A percentile compares a stretch with the other conserved stretches of the same genome.
phyloP scores from a whole-genome alignment of 805 yeast species.

The Monosporozyma servazzii region DNA sequence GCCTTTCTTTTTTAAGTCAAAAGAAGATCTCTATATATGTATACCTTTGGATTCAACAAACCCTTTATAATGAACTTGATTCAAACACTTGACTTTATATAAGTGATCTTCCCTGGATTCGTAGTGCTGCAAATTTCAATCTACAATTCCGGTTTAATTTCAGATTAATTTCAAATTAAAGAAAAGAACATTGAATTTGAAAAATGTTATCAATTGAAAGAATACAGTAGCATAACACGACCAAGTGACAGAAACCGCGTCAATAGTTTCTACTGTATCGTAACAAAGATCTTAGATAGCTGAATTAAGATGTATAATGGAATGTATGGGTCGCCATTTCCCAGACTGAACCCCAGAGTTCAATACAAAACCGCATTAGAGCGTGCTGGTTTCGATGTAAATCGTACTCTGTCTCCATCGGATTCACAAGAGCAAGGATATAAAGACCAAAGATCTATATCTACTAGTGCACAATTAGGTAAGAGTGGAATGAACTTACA shows the following conservation, averaged over 20 bases:
- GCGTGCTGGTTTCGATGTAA: conserved; percentile 66
- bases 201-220: background rate
- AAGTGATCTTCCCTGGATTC: background rate
- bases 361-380: conserved; percentile 65
- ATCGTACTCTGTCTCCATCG: background rate
- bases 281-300: background rate
- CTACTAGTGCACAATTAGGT: background rate
- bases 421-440: background rate
- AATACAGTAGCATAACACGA: background rate
- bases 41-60: background rate
- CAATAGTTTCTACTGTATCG: background rate
- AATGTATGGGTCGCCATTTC: conserved; percentile 44
- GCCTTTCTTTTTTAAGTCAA: background rate
- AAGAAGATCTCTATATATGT: background rate
- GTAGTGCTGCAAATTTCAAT: background rate
- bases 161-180: background rate
- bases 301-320: conserved; percentile 12
- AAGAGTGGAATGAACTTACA: background rate
- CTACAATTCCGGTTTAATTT: background rate
- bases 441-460: background rate
- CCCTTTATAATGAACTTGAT: background rate
- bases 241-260: background rate
- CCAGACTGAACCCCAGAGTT: conserved; percentile 56
- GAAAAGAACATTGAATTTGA: background rate
- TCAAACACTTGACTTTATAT: background rate